Base-by-base conservation (phyloP, 2,329 filamentous ascomycete genomes). In the Lachnellula willkommii region DNA sequence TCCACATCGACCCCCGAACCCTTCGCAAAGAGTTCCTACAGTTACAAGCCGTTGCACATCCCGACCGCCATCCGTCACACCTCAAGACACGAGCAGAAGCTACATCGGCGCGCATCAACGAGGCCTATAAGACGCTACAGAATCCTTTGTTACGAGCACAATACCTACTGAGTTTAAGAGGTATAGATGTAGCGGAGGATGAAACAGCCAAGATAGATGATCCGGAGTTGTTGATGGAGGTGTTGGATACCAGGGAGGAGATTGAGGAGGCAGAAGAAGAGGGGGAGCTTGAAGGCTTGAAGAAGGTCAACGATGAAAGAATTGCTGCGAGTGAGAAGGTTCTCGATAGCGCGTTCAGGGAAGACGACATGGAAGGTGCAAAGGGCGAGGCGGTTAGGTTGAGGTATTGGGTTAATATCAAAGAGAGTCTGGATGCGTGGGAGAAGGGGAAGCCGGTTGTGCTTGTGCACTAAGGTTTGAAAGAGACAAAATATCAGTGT, bases 391-490 rank as follows among this genome's bases (percentile, higher is more conserved):
- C 86, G 47, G 84, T 96, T 1, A 78, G 81, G 70, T 73, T 96
- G 74, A 78, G 90, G 70, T 97, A 96, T 75, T 96, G 93, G 93
- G 80, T 88, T 54, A 96, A 92, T 72, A 86, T 97, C 59, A 80
- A 84, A 60, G 88, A 95, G 71, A 88, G 85, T 47, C 75, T 96
- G 67, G 77, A 87, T 69, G 82, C 85, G 60, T 96, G 93, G 92
- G 90, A 96, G 77, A 83, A 78, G 66, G 92, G 90, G 5, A 87
- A 83, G 74, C 75, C 74, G 6, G 69, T 79, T 53, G 77, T 82
- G 46, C 63, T 84, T 63, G 71, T 80, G 66, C 82, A 85, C 65
- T 79, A 63, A 58, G 37, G 22, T 42, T 17, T 45, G 17, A 47
- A 17, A 47, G 15, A 24, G 28, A 24, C 22, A 20, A 26, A 20